A percentile compares a stretch with the other conserved stretches of the same genome.
Evolutionary conservation across 345 rosid species (phyloP).

Genomic region (Geranium rotundifolium): DNA sequence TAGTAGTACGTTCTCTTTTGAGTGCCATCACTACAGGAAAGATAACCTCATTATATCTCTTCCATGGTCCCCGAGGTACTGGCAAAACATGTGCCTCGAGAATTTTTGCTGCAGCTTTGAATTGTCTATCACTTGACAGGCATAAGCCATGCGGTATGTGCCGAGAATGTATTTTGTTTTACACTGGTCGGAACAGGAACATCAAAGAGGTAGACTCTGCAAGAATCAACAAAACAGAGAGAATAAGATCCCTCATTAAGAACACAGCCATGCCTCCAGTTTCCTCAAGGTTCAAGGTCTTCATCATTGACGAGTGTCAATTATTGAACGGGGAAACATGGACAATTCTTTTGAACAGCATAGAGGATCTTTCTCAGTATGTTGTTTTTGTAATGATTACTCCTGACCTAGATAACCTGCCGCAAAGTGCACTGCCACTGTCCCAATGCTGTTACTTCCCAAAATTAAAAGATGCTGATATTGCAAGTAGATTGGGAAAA

Average conservation of each 20-base stretch:
- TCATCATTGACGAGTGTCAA: slow-evolving; percentile 84
- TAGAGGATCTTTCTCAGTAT: slow-evolving; percentile 56
- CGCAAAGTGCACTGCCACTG: slow-evolving; percentile 58
- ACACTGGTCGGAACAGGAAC: slow-evolving; percentile 60
- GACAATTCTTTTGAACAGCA: slow-evolving; percentile 51
- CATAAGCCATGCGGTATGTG: slow-evolving; percentile 83
- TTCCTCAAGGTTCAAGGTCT: slow-evolving; percentile 68
- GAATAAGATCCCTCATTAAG: slow-evolving; percentile 53
- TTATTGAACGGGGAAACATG: slow-evolving; percentile 65
- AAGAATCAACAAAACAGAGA: slow-evolving; percentile 47
- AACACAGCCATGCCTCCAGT: slow-evolving; percentile 53
- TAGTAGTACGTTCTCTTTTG: slow-evolving; percentile 62
- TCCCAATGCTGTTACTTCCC: slow-evolving; percentile 78
- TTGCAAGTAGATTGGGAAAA: slow-evolving; percentile 46
- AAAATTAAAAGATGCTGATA: slow-evolving; percentile 52
- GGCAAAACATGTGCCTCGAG: slow-evolving; percentile 88
- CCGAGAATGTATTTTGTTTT: slow-evolving; percentile 57
- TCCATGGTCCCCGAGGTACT: slow-evolving; percentile 88
- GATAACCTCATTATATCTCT: slow-evolving; percentile 64
- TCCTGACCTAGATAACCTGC: slow-evolving; percentile 76
- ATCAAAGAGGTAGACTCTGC: slow-evolving; percentile 65
- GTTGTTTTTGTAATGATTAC: slow-evolving; percentile 67
- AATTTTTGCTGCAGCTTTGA: slow-evolving; percentile 86
- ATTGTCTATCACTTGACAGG: slow-evolving; percentile 65
- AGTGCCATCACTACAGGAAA: slow-evolving; percentile 66